Conservation (phyloP, 106 monocot genomes). For the Chionographis japonica region DNA sequence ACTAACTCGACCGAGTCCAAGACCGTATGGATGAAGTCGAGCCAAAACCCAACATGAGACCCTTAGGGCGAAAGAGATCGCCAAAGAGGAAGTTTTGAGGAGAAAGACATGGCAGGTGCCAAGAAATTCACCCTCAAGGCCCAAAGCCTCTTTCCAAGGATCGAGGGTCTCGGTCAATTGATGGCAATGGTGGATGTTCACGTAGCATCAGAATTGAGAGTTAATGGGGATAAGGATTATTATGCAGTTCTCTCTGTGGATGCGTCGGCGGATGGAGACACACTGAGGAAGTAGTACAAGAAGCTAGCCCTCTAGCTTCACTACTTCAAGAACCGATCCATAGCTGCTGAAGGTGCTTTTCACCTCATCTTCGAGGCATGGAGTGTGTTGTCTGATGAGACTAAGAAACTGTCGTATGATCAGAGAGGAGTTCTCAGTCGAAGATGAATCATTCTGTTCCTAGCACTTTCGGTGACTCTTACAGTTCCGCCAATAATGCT, state of each 20-base stretch:
- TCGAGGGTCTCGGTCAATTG: conserved; percentile 42
- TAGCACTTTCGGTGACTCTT: background rate
- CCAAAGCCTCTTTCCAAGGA: conserved; percentile 23
- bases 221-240: conserved; percentile 24
- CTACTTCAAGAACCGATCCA: conserved; percentile 14
- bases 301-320: conserved; percentile 17
- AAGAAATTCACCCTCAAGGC: conserved; percentile 44
- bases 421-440: background rate
- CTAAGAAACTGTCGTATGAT: conserved; percentile 17
- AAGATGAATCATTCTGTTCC: no score
- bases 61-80: no score
- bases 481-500: conserved; percentile 7
- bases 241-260: conserved; percentile 9
- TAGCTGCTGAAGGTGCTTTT: conserved; percentile 34
- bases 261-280: conserved; percentile 12
- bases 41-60: no score
- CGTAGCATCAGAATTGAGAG: conserved; percentile 5
- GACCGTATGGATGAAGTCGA: no score
- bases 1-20: no score
- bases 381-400: conserved; percentile 26
- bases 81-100: conserved; percentile 32
- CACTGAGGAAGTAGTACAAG: conserved; percentile 16
- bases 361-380: conserved; percentile 33
- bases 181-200: conserved; percentile 33
- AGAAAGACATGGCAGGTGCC: conserved; percentile 36